These are phyloP conservation scores for Epithemia pelagica DNA, from an alignment of 108 stramenopile species.

Conservation along the genomic window DNA sequence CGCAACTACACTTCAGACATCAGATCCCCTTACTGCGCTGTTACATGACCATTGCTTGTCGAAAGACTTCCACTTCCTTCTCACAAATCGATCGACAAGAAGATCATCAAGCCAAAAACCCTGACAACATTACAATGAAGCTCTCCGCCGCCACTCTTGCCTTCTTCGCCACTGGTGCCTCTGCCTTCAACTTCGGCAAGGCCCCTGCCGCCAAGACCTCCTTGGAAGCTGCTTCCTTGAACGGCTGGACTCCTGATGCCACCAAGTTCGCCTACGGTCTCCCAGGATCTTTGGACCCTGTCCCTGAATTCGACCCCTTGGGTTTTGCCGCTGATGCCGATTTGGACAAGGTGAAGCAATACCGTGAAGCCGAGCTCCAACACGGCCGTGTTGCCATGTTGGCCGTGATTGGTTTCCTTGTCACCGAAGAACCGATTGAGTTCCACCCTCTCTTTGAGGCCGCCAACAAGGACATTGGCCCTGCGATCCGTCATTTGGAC, in stretches of 20 bases:
- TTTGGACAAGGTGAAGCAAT: constrained; percentile 31
- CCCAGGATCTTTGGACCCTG: constrained; percentile 45
- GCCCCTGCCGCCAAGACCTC: constrained; percentile 23
- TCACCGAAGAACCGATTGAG: constrained; percentile 50
- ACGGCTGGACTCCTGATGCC: not conserved
- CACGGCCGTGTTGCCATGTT: constrained; percentile 67
- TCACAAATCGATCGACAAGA: too few species aligned
- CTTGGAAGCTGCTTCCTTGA: constrained; percentile 2
- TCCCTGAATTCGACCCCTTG: constrained; percentile 50
- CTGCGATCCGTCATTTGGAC: constrained; percentile 75
- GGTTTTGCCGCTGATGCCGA: constrained; percentile 53
- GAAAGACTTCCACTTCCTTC: too few species aligned
- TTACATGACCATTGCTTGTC: too few species aligned
- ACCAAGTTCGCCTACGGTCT: constrained; percentile 16
- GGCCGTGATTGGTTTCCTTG: constrained; percentile 55
- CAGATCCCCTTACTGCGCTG: too few species aligned
- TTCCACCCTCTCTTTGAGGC: constrained; percentile 62
- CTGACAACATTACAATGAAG: constrained; percentile 64
- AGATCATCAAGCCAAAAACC: too few species aligned
- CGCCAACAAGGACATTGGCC: constrained; percentile 43
- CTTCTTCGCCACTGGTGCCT: not conserved
- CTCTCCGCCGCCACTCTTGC: constrained; percentile 70
- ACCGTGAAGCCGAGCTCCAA: constrained; percentile 52
- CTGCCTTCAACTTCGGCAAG: not conserved
- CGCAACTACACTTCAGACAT: too few species aligned